phyloP scores from a whole-genome alignment of 2,329 filamentous ascomycete species.

The Neoarthrinium moseri region DNA sequence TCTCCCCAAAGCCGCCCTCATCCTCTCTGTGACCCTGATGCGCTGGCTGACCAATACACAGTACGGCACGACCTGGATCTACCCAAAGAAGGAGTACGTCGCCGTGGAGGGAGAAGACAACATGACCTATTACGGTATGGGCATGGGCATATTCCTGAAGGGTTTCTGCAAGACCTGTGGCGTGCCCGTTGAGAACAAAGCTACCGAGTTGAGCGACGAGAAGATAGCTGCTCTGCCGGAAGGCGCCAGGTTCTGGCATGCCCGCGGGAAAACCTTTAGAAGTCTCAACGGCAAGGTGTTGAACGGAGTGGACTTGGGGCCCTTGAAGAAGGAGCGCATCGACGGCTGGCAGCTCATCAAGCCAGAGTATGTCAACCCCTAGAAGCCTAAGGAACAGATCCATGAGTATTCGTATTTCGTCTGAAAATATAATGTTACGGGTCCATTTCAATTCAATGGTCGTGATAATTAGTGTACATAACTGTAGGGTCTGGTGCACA shows the following conservation, averaged over 20 bases:
- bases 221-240: slow-evolving; percentile 32
- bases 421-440: no score
- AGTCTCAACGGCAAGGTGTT: slow-evolving; percentile 39
- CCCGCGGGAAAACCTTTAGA: slow-evolving; percentile 10
- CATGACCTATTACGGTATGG: slow-evolving; percentile 37
- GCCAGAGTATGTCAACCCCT: slow-evolving; percentile 7
- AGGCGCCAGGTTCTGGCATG: slow-evolving; percentile 14
- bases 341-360: slow-evolving; percentile 16
- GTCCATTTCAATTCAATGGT: no score
- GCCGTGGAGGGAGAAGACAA: slow-evolving; percentile 38
- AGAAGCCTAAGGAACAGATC: no score
- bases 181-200: slow-evolving; percentile 36
- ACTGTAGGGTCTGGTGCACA: no score
- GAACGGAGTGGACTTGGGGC: slow-evolving; percentile 33
- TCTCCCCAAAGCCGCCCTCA: neutral
- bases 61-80: slow-evolving; percentile 45
- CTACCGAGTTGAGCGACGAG: slow-evolving; percentile 30
- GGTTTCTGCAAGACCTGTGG: slow-evolving; percentile 49
- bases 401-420: no score
- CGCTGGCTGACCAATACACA: slow-evolving; percentile 17
- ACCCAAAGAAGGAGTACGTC: slow-evolving; percentile 37
- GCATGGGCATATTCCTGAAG: slow-evolving; percentile 31
- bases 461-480: no score
- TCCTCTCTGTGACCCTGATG: neutral
- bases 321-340: slow-evolving; percentile 19